A percentile compares a stretch with the other conserved stretches of the same genome.
Evolutionary conservation across 2,329 filamentous ascomycete species (phyloP).

Genomic region (Colletotrichum magnum): DNA sequence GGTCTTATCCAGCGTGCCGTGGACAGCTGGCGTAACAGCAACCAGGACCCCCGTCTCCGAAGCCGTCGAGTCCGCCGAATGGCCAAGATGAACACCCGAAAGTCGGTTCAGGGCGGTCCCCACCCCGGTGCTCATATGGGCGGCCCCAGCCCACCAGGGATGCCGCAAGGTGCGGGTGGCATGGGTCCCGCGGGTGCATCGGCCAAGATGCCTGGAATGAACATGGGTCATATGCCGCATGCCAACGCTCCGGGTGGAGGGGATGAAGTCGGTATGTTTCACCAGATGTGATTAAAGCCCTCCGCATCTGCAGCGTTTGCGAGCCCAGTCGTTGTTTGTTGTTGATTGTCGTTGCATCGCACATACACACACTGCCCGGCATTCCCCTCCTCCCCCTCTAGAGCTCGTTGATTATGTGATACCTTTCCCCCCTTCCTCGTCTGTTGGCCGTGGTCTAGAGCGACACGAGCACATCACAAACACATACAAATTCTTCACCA

Average conservation of each 20-base stretch:
- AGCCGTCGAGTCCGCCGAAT: constrained; percentile 93
- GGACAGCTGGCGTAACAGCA: constrained; percentile 99
- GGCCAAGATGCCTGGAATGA: constrained; percentile 76
- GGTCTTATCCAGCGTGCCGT: constrained; percentile 97
- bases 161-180: constrained; percentile 72
- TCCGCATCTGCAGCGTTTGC: constrained; percentile 56
- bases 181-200: constrained; percentile 70
- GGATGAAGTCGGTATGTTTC: constrained; percentile 98
- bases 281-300: constrained; percentile 81
- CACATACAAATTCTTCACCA: constrained; percentile 36
- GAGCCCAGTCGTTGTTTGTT: constrained; percentile 38
- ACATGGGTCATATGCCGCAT: constrained; percentile 81
- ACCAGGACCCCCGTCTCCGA: constrained; percentile 91
- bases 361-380: constrained; percentile 42
- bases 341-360: constrained; percentile 44
- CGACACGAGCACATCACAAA: constrained; percentile 39
- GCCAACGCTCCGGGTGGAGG: constrained; percentile 76
- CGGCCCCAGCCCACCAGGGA: constrained; percentile 75
- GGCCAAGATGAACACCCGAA: constrained; percentile 95
- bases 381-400: constrained; percentile 18
- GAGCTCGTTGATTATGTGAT: constrained; percentile 49
- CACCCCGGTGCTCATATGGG: constrained; percentile 76
- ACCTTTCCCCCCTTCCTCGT: constrained; percentile 46
- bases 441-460: constrained; percentile 39
- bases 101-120: constrained; percentile 74